Percentiles rank a stretch among this genome's conserved stretches.
Conservation (phyloP, 768 basidiomycete genomes). For the Rubroboletus pulcherrimus region DNA sequence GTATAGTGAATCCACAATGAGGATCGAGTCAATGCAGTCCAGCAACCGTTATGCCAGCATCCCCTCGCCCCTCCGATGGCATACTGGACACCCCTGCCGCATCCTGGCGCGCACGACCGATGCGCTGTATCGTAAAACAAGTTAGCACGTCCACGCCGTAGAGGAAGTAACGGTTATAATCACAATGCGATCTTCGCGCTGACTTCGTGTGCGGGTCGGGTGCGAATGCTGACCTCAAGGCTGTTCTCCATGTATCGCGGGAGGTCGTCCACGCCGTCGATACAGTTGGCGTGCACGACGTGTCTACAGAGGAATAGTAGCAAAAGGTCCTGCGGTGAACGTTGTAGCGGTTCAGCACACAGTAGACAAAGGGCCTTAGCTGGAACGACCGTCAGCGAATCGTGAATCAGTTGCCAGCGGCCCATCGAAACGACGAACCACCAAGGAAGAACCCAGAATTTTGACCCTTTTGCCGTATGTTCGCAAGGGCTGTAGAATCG, state of each 20-base stretch:
- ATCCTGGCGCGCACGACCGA: slow-evolving; percentile 65
- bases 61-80: slow-evolving; percentile 58
- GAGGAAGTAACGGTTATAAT: slow-evolving; percentile 19
- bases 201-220: slow-evolving; percentile 40
- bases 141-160: not conserved
- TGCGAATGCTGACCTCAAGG: slow-evolving; percentile 40
- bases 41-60: not conserved
- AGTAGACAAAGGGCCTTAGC: slow-evolving; percentile 64
- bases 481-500: slow-evolving; percentile 73
- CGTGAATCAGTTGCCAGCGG: not conserved
- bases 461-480: slow-evolving; percentile 68
- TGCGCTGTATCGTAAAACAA: slow-evolving; percentile 42
- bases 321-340: slow-evolving; percentile 54
- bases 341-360: slow-evolving; percentile 57
- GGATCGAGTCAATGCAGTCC: slow-evolving; percentile 3
- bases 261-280: slow-evolving; percentile 60
- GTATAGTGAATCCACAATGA: slow-evolving; percentile 3
- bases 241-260: slow-evolving; percentile 55
- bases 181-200: slow-evolving; percentile 80
- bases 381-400: slow-evolving; percentile 26
- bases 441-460: slow-evolving; percentile 75
- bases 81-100: slow-evolving; percentile 73
- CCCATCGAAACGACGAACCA: slow-evolving; percentile 42
- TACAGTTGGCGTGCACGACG: slow-evolving; percentile 77
- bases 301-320: slow-evolving; percentile 87